Conservation (phyloP, 1,284 basidiomycete species). For the Stygiomarasmius scandens region DNA sequence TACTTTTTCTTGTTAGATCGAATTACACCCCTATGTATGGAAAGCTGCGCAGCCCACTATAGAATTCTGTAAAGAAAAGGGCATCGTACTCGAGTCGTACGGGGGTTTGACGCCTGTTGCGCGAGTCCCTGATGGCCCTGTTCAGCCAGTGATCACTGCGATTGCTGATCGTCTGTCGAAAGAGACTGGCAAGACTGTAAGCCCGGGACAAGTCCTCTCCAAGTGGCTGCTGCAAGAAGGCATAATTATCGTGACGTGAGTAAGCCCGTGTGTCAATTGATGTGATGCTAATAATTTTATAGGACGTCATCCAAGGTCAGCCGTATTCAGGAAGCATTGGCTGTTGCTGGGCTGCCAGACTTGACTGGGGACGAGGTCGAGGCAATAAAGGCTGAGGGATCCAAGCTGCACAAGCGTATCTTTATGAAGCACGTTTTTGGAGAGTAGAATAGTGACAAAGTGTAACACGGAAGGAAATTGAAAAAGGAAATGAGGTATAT, state of each 20-base stretch:
- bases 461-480: no score
- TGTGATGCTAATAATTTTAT: neutral
- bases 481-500: no score
- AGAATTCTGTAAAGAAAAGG: constrained; percentile 56
- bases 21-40: constrained; percentile 81
- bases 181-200: constrained; percentile 36
- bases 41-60: constrained; percentile 57
- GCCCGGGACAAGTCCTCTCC: constrained; percentile 44
- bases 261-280: constrained; percentile 1
- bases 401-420: constrained; percentile 41
- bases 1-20: constrained; percentile 52
- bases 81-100: constrained; percentile 72
- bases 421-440: constrained; percentile 21
- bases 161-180: constrained; percentile 15
- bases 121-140: constrained; percentile 56
- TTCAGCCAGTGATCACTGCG: constrained; percentile 41
- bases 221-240: constrained; percentile 52
- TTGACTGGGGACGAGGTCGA: constrained; percentile 48
- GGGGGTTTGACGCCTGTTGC: constrained; percentile 65
- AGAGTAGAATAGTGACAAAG: neutral
- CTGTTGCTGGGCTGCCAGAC: constrained; percentile 38
- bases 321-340: constrained; percentile 52
- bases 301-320: constrained; percentile 52
- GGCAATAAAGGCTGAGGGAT: constrained; percentile 46
- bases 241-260: constrained; percentile 56